phyloP scores from a whole-genome alignment of 2,329 filamentous ascomycete genomes.

The Cordyceps fumosorosea region DNA sequence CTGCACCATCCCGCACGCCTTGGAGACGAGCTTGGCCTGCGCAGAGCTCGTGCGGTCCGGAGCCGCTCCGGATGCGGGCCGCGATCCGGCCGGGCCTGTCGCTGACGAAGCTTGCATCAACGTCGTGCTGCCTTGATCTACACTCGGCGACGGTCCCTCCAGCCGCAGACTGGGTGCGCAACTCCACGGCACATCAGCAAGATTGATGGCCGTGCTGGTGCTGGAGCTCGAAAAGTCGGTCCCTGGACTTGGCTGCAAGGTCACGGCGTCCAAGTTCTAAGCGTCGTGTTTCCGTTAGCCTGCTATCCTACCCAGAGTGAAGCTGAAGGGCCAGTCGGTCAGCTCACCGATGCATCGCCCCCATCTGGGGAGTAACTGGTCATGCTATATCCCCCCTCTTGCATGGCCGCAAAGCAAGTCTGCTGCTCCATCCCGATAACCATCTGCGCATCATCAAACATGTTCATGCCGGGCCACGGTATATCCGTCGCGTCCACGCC shows the following conservation, averaged over 20 bases:
- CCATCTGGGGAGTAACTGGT: not conserved
- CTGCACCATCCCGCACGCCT: constrained; percentile 2
- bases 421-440: not conserved
- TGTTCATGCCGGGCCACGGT: not conserved
- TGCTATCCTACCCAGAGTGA: too few relatives aligned
- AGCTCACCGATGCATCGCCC: not conserved
- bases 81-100: not conserved
- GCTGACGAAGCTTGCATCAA: not conserved
- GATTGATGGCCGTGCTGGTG: not conserved
- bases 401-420: not conserved
- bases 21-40: not conserved
- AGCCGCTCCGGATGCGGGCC: not conserved
- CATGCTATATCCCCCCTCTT: not conserved
- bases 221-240: not conserved
- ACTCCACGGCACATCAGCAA: not conserved
- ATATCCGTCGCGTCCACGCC: not conserved
- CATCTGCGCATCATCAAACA: not conserved
- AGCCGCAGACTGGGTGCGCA: not conserved
- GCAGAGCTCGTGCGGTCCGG: not conserved
- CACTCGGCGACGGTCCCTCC: not conserved
- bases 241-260: not conserved
- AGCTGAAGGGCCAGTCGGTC: not conserved
- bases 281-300: not conserved
- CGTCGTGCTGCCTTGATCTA: not conserved
- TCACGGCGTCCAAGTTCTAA: too few relatives aligned